Evolutionary conservation across 73 alveolate species (phyloP).

Genomic region (Halteria grandinella): DNA sequence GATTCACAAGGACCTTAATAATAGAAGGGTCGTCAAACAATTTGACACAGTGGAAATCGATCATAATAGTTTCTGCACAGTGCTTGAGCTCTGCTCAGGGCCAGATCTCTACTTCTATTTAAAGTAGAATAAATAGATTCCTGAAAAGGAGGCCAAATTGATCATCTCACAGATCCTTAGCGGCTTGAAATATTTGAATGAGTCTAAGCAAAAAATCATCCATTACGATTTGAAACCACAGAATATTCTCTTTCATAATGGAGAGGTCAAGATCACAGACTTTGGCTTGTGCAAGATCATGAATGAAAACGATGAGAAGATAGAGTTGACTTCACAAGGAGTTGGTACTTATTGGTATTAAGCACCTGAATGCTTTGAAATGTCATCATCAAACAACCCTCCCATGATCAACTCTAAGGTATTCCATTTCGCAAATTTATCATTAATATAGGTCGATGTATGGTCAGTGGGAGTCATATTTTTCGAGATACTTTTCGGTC

Average conservation of each 20-base stretch:
- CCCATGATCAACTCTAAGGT: conserved; percentile 88
- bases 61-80: conserved; percentile 95
- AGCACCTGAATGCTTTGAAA: conserved; percentile 98
- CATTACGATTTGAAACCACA: conserved; percentile 99
- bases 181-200: conserved; percentile 95
- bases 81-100: conserved; percentile 97
- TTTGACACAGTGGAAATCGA: conserved; percentile 96
- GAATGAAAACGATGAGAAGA: conserved; percentile 85
- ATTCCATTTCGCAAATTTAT: background rate
- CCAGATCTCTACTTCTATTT: conserved; percentile 92
- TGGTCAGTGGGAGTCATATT: conserved; percentile 98
- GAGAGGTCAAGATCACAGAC: conserved; percentile 98
- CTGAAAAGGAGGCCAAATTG: conserved; percentile 98
- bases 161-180: conserved; percentile 92
- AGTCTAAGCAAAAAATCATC: conserved; percentile 86
- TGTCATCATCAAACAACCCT: conserved; percentile 67
- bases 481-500: conserved; percentile 92
- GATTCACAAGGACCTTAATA: conserved; percentile 90
- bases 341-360: conserved; percentile 99
- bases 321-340: conserved; percentile 97
- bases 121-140: conserved; percentile 82
- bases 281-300: conserved; percentile 97
- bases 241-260: conserved; percentile 94
- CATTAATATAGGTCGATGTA: conserved; percentile 75
- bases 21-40: conserved; percentile 93